Conservation (phyloP, 306 rosid genomes). For the Rosa rugosa region DNA sequence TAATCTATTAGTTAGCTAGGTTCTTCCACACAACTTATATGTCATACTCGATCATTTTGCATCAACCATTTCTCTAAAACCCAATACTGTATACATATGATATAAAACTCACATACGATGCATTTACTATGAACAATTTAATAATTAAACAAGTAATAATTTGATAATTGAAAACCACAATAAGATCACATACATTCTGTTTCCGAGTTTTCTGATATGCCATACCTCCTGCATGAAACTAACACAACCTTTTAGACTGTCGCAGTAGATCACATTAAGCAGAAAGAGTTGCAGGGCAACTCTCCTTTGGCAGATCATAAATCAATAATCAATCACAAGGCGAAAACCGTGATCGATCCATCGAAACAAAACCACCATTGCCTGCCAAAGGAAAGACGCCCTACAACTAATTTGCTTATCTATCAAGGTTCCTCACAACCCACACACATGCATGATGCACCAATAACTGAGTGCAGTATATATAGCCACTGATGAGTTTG, state of each 20-base stretch:
- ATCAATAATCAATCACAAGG: too few relatives aligned
- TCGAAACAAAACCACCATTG: neutral
- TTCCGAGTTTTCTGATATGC: neutral
- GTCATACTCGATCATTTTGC: too few relatives aligned
- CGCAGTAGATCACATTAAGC: conserved; percentile 34
- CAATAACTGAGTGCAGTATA: neutral
- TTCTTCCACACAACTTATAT: too few relatives aligned
- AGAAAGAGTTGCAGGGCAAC: conserved; percentile 70
- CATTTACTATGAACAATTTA: neutral
- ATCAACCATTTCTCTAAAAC: too few relatives aligned
- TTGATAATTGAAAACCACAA: neutral
- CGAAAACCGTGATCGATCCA: neutral
- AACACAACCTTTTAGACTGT: neutral
- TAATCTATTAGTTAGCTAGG: too few relatives aligned
- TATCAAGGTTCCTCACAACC: neutral
- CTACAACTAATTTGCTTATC: conserved; percentile 48
- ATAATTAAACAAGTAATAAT: neutral
- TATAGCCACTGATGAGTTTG: neutral
- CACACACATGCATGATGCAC: neutral
- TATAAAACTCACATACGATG: neutral
- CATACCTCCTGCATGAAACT: neutral
- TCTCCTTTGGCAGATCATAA: conserved; percentile 78
- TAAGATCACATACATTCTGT: neutral
- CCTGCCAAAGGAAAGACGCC: conserved; percentile 76
- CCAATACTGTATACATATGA: too few relatives aligned